A percentile compares a stretch with the other conserved stretches of the same genome.
These are phyloP conservation scores for Rutstroemia sp. DNA, from an alignment of 2,329 filamentous ascomycete species.

Conservation along the genomic window DNA sequence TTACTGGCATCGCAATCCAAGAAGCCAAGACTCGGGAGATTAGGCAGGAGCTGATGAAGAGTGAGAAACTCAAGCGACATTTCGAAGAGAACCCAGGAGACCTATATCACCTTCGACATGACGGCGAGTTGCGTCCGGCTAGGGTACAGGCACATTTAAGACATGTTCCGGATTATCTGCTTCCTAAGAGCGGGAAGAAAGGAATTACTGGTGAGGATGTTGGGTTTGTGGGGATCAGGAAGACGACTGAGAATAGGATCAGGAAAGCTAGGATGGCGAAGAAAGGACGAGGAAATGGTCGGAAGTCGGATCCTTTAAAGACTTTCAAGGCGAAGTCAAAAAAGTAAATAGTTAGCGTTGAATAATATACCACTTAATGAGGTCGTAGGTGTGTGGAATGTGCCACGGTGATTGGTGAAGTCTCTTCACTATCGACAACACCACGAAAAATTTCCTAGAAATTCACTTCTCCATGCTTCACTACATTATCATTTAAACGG, in stretches of 20 bases:
- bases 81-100: slow-evolving; percentile 97
- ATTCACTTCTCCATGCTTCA: too few species aligned
- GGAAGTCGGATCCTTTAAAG: slow-evolving; percentile 78
- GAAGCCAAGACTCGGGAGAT: slow-evolving; percentile 86
- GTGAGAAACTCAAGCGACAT: slow-evolving; percentile 87
- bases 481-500: too few species aligned
- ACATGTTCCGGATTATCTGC: slow-evolving; percentile 87
- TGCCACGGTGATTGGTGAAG: too few species aligned
- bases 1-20: slow-evolving; percentile 82
- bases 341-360: slow-evolving; percentile 16
- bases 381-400: not conserved
- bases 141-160: slow-evolving; percentile 83
- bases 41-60: slow-evolving; percentile 82
- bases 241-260: slow-evolving; percentile 39
- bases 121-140: slow-evolving; percentile 77
- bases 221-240: slow-evolving; percentile 67
- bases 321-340: slow-evolving; percentile 60
- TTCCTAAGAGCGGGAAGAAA: slow-evolving; percentile 69
- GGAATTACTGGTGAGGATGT: slow-evolving; percentile 57
- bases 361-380: slow-evolving; percentile 2
- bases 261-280: slow-evolving; percentile 35
- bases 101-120: slow-evolving; percentile 78
- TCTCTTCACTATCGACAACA: too few species aligned
- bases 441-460: too few species aligned
- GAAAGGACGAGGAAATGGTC: slow-evolving; percentile 44